Conservation (phyloP, 2,329 filamentous ascomycete species). For the Aspergillus hortae region DNA sequence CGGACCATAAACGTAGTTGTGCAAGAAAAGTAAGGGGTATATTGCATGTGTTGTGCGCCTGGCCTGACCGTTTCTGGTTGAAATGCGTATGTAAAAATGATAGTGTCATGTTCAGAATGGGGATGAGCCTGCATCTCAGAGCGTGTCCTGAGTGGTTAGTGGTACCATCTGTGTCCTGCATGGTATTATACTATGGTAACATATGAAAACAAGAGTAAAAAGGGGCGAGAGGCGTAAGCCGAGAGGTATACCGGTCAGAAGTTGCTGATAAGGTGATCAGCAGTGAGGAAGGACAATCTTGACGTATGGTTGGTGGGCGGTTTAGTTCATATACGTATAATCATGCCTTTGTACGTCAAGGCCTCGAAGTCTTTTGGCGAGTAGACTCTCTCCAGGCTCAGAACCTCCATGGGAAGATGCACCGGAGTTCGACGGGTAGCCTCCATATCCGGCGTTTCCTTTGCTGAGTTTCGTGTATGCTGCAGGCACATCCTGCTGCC, state of each 20-base stretch:
- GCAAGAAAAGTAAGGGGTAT: not conserved
- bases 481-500: slow-evolving; percentile 26
- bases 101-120: not conserved
- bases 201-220: not conserved
- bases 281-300: not conserved
- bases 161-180: not conserved
- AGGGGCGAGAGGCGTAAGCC: not conserved
- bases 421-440: slow-evolving; percentile 48
- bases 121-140: not conserved
- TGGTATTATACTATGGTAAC: not conserved
- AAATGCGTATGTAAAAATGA: not conserved
- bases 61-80: not conserved
- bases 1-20: not conserved
- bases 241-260: not conserved
- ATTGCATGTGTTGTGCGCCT: not conserved
- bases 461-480: slow-evolving; percentile 66
- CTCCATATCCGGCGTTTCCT: slow-evolving; percentile 62
- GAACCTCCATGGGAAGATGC: slow-evolving; percentile 25
- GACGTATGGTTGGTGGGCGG: not conserved
- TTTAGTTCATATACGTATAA: not conserved
- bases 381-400: slow-evolving; percentile 59
- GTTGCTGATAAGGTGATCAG: not conserved
- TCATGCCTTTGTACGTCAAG: slow-evolving; percentile 49
- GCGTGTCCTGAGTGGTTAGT: not conserved
- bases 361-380: slow-evolving; percentile 66